Percentiles rank a stretch among this genome's conserved stretches.
phyloP scores from a whole-genome alignment of 2,329 filamentous ascomycete genomes.

The Xylaria arbuscula region DNA sequence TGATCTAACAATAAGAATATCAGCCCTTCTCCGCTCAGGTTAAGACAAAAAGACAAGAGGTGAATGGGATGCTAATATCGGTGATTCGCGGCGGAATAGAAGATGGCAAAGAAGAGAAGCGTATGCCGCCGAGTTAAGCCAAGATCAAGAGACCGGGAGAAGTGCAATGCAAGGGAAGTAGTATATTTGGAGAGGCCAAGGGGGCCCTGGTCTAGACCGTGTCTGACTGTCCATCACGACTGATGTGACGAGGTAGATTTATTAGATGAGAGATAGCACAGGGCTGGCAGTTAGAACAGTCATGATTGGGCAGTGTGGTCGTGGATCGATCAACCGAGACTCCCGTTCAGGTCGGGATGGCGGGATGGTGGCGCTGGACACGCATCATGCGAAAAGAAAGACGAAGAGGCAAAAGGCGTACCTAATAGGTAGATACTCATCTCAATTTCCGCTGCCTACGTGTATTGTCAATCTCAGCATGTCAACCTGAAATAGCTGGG shows the following conservation, averaged over 20 bases:
- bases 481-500: background rate
- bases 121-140: conserved; percentile 31
- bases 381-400: conserved; percentile 34
- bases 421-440: conserved; percentile 24
- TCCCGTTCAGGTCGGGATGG: conserved; percentile 43
- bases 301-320: conserved; percentile 47
- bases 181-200: conserved; percentile 32
- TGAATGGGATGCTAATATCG: conserved; percentile 38
- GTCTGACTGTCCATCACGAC: conserved; percentile 42
- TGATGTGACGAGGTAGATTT: conserved; percentile 43
- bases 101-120: conserved; percentile 42
- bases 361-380: conserved; percentile 45
- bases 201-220: conserved; percentile 44
- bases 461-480: conserved; percentile 21
- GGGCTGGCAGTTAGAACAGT: conserved; percentile 37
- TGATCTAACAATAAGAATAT: conserved; percentile 33
- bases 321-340: conserved; percentile 48
- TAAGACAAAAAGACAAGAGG: conserved; percentile 37
- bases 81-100: conserved; percentile 46
- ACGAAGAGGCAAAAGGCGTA: conserved; percentile 13
- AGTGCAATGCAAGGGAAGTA: conserved; percentile 43
- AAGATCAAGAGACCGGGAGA: conserved; percentile 38
- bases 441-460: conserved; percentile 26
- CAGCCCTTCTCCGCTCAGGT: conserved; percentile 33
- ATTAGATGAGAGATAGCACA: conserved; percentile 41